These are phyloP conservation scores for Mucor saturninus DNA, from an alignment of 371 early-diverging fungal species.

Conservation along the genomic window DNA sequence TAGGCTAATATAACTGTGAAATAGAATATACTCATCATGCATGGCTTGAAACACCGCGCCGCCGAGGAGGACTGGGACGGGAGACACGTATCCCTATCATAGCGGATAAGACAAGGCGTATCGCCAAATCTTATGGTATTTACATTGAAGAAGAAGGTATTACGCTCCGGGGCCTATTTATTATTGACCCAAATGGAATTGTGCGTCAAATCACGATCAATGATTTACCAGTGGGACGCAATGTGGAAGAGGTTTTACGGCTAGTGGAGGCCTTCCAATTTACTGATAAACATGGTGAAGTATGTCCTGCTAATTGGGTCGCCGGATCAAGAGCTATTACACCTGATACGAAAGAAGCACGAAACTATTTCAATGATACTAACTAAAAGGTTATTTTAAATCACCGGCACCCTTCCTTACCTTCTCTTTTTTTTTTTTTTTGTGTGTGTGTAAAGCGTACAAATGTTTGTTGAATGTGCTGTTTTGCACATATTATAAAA, in stretches of 20 bases:
- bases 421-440: too few relatives aligned
- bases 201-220: constrained; percentile 64
- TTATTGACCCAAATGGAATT: constrained; percentile 75
- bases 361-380: constrained; percentile 16
- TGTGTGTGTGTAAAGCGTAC: not conserved
- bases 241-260: constrained; percentile 76
- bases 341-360: constrained; percentile 59
- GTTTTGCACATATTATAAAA: too few relatives aligned
- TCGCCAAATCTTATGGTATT: constrained; percentile 75
- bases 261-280: constrained; percentile 83
- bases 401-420: too few relatives aligned
- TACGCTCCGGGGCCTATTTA: constrained; percentile 67
- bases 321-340: constrained; percentile 74
- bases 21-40: constrained; percentile 55
- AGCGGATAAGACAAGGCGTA: constrained; percentile 74
- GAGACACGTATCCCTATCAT: constrained; percentile 73
- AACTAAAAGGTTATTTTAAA: not conserved
- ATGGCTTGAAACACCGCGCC: constrained; percentile 73
- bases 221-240: constrained; percentile 79
- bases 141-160: constrained; percentile 68
- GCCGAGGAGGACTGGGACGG: constrained; percentile 79
- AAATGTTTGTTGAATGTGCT: not conserved
- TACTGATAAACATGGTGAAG: constrained; percentile 69
- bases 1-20: not conserved
- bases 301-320: constrained; percentile 91